Conservation (phyloP, 495 filamentous ascomycete species). For the Tuber microsphaerosporum region DNA sequence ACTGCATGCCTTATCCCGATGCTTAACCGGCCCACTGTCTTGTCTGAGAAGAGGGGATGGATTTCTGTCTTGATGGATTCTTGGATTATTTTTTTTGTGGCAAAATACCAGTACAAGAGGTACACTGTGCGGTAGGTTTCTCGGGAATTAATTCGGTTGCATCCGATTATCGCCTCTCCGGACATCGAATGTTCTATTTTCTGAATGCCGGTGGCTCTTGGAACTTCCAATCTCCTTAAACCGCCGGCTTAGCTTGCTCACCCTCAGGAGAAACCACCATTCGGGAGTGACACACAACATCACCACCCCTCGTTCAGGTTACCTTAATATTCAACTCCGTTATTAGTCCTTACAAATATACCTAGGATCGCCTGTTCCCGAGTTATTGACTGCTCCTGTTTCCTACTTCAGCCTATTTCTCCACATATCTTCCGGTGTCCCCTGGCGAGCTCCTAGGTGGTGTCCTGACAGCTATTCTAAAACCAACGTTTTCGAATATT, state of each 20-base stretch:
- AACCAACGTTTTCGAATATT: constrained; percentile 25
- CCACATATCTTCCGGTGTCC: constrained; percentile 8
- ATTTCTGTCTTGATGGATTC: neutral
- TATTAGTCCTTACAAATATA: constrained; percentile 31
- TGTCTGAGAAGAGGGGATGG: neutral
- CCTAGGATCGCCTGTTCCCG: constrained; percentile 21
- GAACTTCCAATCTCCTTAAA: constrained; percentile 7
- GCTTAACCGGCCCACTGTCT: neutral
- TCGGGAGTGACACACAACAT: constrained; percentile 27
- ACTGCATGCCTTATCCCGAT: neutral
- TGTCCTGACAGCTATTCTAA: constrained; percentile 6
- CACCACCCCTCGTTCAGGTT: constrained; percentile 26
- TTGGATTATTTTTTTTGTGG: neutral
- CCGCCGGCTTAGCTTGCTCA: constrained; percentile 16
- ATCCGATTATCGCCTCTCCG: neutral
- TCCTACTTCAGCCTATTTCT: neutral
- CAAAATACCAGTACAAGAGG: neutral
- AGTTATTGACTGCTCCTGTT: constrained; percentile 18
- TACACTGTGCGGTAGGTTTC: neutral
- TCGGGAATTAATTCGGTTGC: neutral
- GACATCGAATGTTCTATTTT: neutral
- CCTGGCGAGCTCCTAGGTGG: neutral
- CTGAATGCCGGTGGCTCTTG: neutral
- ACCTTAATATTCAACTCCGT: constrained; percentile 16
- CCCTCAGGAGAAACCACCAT: constrained; percentile 16